Conservation (phyloP, 805 yeast genomes). For the Wickerhamiella brachini region DNA sequence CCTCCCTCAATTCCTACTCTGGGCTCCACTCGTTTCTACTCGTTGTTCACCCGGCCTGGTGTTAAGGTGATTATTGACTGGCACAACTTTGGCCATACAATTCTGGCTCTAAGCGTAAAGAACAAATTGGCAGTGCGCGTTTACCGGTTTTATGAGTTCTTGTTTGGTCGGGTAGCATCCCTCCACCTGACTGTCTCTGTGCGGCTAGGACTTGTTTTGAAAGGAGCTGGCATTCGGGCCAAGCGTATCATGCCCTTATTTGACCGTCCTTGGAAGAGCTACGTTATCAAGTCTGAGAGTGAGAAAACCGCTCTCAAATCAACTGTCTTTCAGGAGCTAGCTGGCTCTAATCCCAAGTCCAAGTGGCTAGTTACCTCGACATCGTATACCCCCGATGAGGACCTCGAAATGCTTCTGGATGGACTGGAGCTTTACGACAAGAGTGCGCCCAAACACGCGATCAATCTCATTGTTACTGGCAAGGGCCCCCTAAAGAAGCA, state of each 20-base stretch:
- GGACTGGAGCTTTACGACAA: constrained; percentile 51
- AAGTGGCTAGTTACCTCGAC: constrained; percentile 77
- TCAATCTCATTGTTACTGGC: constrained; percentile 81
- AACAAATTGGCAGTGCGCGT: constrained; percentile 46
- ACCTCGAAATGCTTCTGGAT: constrained; percentile 52
- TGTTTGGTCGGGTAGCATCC: constrained; percentile 49
- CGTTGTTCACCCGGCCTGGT: constrained; percentile 34
- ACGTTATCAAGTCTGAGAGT: constrained; percentile 33
- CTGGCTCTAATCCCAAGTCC: constrained; percentile 34
- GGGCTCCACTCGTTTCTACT: constrained; percentile 44
- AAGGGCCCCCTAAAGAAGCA: constrained; percentile 70
- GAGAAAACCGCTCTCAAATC: constrained; percentile 19
- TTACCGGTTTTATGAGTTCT: constrained; percentile 48
- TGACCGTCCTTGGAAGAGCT: constrained; percentile 69
- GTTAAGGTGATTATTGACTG: constrained; percentile 74
- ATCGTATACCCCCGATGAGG: constrained; percentile 93
- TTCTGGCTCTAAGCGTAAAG: constrained; percentile 51
- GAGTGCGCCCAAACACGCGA: constrained; percentile 24
- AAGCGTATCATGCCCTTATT: constrained; percentile 51
- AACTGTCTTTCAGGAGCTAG: constrained; percentile 26
- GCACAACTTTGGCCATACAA: constrained; percentile 88
- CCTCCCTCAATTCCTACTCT: constrained; percentile 88
- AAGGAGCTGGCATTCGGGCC: constrained; percentile 39
- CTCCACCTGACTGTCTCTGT: constrained; percentile 70
- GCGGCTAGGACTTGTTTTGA: constrained; percentile 51